Evolutionary conservation across 169 alveolate species (phyloP).

Genomic region (Miamiensis avidus): DNA sequence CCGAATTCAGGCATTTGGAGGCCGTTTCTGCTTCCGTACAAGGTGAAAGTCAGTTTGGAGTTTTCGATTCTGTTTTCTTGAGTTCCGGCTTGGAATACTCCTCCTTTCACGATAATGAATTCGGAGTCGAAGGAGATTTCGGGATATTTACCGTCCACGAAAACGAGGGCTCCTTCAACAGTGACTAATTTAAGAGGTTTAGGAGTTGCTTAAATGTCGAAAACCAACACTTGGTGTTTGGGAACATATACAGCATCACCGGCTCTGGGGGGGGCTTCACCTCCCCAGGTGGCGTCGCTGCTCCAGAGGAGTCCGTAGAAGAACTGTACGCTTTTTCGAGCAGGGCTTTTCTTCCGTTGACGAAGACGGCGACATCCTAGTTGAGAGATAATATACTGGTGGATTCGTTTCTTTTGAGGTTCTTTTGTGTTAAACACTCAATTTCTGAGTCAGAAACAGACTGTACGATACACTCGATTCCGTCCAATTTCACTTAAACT

Average conservation of each 20-base stretch:
- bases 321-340: background rate
- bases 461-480: background rate
- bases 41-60: slow-evolving; percentile 58
- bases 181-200: slow-evolving; percentile 46
- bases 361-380: background rate
- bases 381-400: too few relatives aligned
- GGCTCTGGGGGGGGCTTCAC: slow-evolving; percentile 70
- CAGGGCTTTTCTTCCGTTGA: background rate
- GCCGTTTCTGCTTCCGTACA: slow-evolving; percentile 58
- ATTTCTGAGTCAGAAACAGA: background rate
- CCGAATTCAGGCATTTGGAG: slow-evolving; percentile 67
- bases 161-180: slow-evolving; percentile 61
- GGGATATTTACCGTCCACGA: slow-evolving; percentile 53
- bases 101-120: slow-evolving; percentile 62
- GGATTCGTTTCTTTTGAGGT: background rate
- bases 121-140: slow-evolving; percentile 66
- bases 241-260: slow-evolving; percentile 75
- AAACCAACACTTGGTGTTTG: slow-evolving; percentile 58
- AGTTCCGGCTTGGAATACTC: slow-evolving; percentile 67
- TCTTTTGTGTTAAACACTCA: background rate
- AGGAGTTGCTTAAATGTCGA: slow-evolving; percentile 60
- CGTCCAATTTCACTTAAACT: background rate
- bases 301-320: slow-evolving; percentile 67
- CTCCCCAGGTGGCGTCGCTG: slow-evolving; percentile 75
- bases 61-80: slow-evolving; percentile 49